These are phyloP conservation scores for Ustilago loliicola DNA, from an alignment of 1,284 basidiomycete species.

Conservation along the genomic window DNA sequence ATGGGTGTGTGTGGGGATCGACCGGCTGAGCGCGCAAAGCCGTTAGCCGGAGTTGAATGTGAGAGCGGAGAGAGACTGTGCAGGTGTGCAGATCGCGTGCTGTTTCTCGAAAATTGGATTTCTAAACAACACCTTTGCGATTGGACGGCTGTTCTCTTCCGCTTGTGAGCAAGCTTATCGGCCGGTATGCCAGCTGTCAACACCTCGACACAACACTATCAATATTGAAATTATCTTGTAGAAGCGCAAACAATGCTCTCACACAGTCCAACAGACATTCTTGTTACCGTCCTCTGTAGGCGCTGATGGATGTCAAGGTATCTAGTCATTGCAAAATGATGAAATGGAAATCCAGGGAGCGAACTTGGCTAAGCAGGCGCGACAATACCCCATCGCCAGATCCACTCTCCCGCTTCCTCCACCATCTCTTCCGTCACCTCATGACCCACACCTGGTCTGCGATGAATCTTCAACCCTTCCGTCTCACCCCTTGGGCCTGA, in stretches of 20 bases:
- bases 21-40: slow-evolving; percentile 32
- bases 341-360: neutral
- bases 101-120: slow-evolving; percentile 32
- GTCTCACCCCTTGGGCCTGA: slow-evolving; percentile 35
- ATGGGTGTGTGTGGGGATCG: slow-evolving; percentile 24
- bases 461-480: slow-evolving; percentile 53
- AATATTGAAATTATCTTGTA: too few species aligned
- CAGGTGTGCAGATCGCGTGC: slow-evolving; percentile 9
- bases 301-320: neutral
- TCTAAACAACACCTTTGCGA: slow-evolving; percentile 33
- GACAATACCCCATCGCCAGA: slow-evolving; percentile 55
- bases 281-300: neutral
- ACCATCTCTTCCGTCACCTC: slow-evolving; percentile 64
- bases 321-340: neutral
- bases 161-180: neutral
- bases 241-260: too few species aligned
- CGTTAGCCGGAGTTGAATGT: slow-evolving; percentile 37
- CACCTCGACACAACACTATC: neutral
- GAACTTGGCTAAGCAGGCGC: slow-evolving; percentile 11
- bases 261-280: neutral
- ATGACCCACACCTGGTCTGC: slow-evolving; percentile 54
- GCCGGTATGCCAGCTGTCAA: neutral
- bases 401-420: slow-evolving; percentile 63
- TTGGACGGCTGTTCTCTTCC: slow-evolving; percentile 14
- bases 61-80: neutral